Evolutionary conservation across 2,329 filamentous ascomycete species (phyloP).

Genomic region (Didymella segeticola): DNA sequence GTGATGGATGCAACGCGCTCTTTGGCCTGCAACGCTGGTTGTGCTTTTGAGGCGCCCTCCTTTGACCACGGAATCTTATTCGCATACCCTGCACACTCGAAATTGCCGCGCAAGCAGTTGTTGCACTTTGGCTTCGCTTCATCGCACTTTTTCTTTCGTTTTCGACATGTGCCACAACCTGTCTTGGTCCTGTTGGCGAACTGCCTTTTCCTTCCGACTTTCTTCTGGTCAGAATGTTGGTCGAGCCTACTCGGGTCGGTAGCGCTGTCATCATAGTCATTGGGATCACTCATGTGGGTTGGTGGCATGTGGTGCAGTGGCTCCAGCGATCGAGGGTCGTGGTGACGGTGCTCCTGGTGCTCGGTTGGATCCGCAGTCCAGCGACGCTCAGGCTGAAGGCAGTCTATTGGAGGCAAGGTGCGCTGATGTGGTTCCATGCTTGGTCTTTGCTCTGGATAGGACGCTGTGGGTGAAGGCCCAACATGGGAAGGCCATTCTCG

Average conservation of each 20-base stretch:
- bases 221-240: constrained; percentile 57
- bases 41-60: constrained; percentile 64
- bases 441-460: constrained; percentile 9
- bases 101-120: constrained; percentile 90
- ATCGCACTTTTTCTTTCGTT: constrained; percentile 97
- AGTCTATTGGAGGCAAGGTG: constrained; percentile 39
- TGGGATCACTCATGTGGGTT: constrained; percentile 20
- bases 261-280: constrained; percentile 27
- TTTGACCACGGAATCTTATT: constrained; percentile 81
- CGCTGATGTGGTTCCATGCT: constrained; percentile 13
- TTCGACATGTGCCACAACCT: constrained; percentile 89
- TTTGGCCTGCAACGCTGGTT: constrained; percentile 82
- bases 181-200: constrained; percentile 98
- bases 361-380: constrained; percentile 42
- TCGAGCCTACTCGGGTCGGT: constrained; percentile 52
- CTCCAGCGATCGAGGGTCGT: constrained; percentile 28
- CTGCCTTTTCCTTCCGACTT: constrained; percentile 56
- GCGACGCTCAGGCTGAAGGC: constrained; percentile 33
- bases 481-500: constrained; percentile 8
- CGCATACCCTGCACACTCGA: constrained; percentile 90
- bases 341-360: constrained; percentile 35
- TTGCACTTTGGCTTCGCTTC: constrained; percentile 92
- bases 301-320: constrained; percentile 17
- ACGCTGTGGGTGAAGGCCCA: constrained; percentile 6
- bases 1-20: constrained; percentile 58